phyloP scores from a whole-genome alignment of 768 basidiomycete species.

The Kwoniella botswanensis region DNA sequence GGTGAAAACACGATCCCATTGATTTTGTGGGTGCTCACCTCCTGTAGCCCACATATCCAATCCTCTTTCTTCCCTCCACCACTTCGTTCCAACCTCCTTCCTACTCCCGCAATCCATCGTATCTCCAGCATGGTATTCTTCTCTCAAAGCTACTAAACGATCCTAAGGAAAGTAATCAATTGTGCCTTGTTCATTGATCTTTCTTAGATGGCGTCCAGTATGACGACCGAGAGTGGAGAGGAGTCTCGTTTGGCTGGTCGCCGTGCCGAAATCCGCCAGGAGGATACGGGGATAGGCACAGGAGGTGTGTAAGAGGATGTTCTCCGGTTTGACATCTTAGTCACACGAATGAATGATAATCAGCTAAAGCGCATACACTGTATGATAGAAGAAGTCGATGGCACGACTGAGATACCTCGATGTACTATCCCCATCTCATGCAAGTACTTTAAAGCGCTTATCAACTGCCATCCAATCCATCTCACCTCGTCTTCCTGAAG shows the following conservation, averaged over 20 bases:
- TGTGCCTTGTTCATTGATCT: constrained; percentile 21
- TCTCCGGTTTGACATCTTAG: constrained; percentile 45
- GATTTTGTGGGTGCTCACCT: constrained; percentile 23
- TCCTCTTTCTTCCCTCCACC: constrained; percentile 28
- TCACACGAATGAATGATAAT: neutral
- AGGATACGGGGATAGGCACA: constrained; percentile 33
- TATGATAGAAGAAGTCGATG: neutral
- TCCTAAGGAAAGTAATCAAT: constrained; percentile 28
- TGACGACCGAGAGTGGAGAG: neutral
- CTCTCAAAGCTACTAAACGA: constrained; percentile 15
- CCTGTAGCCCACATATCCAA: constrained; percentile 41
- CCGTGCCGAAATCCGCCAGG: constrained; percentile 38
- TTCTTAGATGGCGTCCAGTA: neutral
- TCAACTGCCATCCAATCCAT: constrained; percentile 35
- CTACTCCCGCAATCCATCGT: neutral
- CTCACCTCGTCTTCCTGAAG: constrained; percentile 34
- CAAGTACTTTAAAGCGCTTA: constrained; percentile 28
- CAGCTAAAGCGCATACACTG: neutral
- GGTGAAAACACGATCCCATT: too few species aligned
- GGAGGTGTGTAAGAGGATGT: constrained; percentile 37
- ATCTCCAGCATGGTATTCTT: neutral
- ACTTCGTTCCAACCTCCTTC: constrained; percentile 17
- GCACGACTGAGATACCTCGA: constrained; percentile 32
- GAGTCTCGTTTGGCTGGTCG: constrained; percentile 5
- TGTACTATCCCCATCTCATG: constrained; percentile 39